Conservation (phyloP, 2,329 filamentous ascomycete species). For the Hymenoscyphus repandus region DNA sequence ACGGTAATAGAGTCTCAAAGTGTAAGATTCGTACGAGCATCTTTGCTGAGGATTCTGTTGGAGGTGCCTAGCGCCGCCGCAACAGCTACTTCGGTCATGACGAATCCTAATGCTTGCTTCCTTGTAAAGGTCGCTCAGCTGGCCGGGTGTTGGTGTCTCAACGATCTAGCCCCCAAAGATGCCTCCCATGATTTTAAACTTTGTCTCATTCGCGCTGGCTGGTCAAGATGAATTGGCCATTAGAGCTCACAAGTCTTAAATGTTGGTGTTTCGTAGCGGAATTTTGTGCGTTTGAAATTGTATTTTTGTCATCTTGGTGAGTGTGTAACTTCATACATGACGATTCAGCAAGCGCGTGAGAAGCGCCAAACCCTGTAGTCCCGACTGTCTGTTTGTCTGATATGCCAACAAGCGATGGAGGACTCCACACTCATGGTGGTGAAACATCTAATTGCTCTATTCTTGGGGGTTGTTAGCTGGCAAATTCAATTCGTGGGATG, state of each 20-base stretch:
- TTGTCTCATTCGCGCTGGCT: constrained; percentile 1
- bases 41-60: too few relatives aligned
- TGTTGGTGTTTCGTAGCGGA: neutral
- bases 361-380: neutral
- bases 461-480: neutral
- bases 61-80: too few relatives aligned
- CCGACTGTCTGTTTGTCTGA: neutral
- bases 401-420: neutral
- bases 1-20: too few relatives aligned
- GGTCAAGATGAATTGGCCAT: neutral
- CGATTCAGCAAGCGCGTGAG: neutral
- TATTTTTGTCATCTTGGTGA: neutral
- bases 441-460: neutral
- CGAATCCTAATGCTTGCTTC: neutral
- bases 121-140: constrained; percentile 9
- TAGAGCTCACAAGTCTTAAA: neutral
- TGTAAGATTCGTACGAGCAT: too few relatives aligned
- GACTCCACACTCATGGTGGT: too few relatives aligned
- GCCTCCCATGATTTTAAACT: neutral
- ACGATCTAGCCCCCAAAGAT: constrained; percentile 2
- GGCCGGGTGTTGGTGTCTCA: constrained; percentile 10
- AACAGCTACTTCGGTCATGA: too few relatives aligned
- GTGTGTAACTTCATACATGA: too few relatives aligned
- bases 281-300: neutral
- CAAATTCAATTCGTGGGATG: neutral